phyloP scores from a whole-genome alignment of 257 asterid genomes.

The Paulownia fortunei region DNA sequence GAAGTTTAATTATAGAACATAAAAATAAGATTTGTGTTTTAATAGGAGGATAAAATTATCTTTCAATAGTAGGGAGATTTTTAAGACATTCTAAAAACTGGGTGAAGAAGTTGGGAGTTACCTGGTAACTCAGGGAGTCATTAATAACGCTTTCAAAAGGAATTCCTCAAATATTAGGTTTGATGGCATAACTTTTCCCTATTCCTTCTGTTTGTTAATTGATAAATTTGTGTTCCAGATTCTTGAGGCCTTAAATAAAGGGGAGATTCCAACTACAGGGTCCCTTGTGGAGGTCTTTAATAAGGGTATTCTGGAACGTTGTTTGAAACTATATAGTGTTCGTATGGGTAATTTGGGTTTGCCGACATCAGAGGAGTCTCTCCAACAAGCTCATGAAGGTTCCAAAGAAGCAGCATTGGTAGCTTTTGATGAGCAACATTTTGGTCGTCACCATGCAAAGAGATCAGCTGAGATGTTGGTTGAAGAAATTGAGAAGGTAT shows the following conservation, averaged over 20 bases:
- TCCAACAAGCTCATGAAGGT: constrained; percentile 64
- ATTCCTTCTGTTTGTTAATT: constrained; percentile 9
- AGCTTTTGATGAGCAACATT: constrained; percentile 89
- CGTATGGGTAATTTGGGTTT: constrained; percentile 60
- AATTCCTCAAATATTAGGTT: neutral
- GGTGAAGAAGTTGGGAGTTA: neutral
- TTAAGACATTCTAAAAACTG: constrained; percentile 6
- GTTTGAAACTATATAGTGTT: constrained; percentile 64
- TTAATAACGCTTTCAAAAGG: neutral
- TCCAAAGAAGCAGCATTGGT: constrained; percentile 66
- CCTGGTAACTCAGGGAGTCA: neutral
- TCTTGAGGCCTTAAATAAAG: constrained; percentile 95
- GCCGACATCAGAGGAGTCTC: constrained; percentile 69
- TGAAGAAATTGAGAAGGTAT: constrained; percentile 82
- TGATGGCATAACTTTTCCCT: neutral
- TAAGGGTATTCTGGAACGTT: constrained; percentile 80
- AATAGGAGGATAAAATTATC: neutral
- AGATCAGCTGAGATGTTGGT: constrained; percentile 79
- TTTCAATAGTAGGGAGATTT: neutral
- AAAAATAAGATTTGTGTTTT: constrained; percentile 10
- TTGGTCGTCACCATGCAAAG: constrained; percentile 94
- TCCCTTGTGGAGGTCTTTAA: constrained; percentile 96
- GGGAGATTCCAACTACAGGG: constrained; percentile 97
- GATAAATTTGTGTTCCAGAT: constrained; percentile 58
- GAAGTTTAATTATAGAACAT: neutral